Conservation (phyloP, 495 filamentous ascomycete genomes). For the Lepidopterella palustris region DNA sequence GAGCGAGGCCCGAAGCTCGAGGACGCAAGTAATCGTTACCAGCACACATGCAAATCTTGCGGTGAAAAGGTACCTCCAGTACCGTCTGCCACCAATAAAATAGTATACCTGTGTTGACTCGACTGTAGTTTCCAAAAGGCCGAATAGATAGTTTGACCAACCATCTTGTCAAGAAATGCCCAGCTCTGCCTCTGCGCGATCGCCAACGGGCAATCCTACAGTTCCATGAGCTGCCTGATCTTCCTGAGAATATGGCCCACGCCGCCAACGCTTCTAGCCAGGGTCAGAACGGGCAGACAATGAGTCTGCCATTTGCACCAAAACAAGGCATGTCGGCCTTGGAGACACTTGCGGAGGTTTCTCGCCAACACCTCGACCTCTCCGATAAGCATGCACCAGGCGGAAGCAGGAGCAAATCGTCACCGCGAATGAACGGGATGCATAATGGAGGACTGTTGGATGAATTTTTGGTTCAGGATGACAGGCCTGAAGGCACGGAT, state of each 20-base stretch:
- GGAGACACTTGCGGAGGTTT: constrained; percentile 76
- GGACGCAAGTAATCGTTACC: constrained; percentile 80
- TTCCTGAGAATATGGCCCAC: constrained; percentile 13
- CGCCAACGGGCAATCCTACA: constrained; percentile 59
- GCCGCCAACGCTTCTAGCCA: constrained; percentile 1
- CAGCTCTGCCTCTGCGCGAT: constrained; percentile 59
- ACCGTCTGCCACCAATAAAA: no score
- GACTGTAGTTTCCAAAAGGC: constrained; percentile 63
- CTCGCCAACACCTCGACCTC: constrained; percentile 50
- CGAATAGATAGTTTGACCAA: constrained; percentile 69
- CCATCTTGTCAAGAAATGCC: constrained; percentile 77
- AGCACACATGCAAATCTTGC: constrained; percentile 79
- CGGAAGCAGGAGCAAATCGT: constrained; percentile 9
- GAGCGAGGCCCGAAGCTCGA: constrained; percentile 72
- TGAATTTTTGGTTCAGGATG: constrained; percentile 28
- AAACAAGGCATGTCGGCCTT: constrained; percentile 64
- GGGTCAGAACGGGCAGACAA: constrained; percentile 16
- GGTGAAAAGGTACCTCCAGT: constrained; percentile 66
- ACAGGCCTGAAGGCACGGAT: constrained; percentile 16
- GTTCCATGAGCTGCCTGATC: constrained; percentile 44
- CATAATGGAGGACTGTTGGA: constrained; percentile 15
- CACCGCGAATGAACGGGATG: constrained; percentile 4
- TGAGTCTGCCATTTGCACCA: constrained; percentile 27
- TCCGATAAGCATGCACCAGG: constrained; percentile 21
- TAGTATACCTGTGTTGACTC: constrained; percentile 9